phyloP scores from a whole-genome alignment of 192 early-diverging fungal species.

The Dissophora globulifera region DNA sequence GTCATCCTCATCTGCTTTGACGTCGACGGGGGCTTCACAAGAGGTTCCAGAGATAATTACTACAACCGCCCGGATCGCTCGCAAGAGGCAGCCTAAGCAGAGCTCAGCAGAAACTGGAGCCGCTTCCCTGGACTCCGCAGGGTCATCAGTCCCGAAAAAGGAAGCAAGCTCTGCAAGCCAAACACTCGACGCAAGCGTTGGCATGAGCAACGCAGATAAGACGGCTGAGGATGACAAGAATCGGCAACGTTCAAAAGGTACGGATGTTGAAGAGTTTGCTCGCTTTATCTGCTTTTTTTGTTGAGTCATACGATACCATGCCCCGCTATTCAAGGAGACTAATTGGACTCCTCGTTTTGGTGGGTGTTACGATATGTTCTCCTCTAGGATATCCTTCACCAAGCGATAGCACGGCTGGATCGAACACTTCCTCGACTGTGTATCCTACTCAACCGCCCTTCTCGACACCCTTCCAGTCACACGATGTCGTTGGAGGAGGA shows the following conservation, averaged over 20 bases:
- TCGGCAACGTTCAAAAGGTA: conserved; percentile 27
- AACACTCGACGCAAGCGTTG: too few relatives aligned
- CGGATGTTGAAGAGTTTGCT: too few relatives aligned
- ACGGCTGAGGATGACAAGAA: conserved; percentile 8
- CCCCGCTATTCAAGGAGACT: too few relatives aligned
- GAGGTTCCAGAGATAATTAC: conserved; percentile 1
- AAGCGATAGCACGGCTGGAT: conserved; percentile 16
- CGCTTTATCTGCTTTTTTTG: too few relatives aligned
- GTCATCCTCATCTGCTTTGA: background rate
- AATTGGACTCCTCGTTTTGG: too few relatives aligned
- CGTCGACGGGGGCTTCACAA: background rate
- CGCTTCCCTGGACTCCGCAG: too few relatives aligned
- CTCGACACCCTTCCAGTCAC: conserved; percentile 18
- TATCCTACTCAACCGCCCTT: conserved; percentile 28
- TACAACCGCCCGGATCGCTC: conserved; percentile 4
- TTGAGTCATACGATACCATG: too few relatives aligned
- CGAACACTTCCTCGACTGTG: conserved; percentile 11
- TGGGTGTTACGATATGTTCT: too few relatives aligned
- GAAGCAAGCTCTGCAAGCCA: background rate
- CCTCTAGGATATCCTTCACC: conserved; percentile 26
- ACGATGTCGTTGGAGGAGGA: conserved; percentile 31
- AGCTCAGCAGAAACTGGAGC: background rate
- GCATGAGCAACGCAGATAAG: too few relatives aligned
- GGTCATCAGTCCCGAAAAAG: too few relatives aligned
- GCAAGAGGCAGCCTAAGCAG: conserved; percentile 24